A percentile compares a stretch with the other conserved stretches of the same genome.
Evolutionary conservation across 805 yeast genomes (phyloP).

Genomic region (Brettanomyces naardenensis): DNA sequence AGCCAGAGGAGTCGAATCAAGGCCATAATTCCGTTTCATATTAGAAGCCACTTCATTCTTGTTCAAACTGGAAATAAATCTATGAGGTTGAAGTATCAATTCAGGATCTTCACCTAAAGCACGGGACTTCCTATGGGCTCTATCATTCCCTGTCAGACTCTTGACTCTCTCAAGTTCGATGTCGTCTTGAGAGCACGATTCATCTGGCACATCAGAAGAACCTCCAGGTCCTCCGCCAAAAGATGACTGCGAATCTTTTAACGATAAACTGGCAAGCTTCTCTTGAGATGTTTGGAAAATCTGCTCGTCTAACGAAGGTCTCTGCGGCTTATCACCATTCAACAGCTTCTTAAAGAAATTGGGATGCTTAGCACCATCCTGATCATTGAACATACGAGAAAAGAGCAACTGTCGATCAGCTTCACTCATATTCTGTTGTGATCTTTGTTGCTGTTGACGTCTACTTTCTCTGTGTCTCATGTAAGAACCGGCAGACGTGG

Average conservation of each 20-base stretch:
- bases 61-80: constrained; percentile 34
- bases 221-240: constrained; percentile 8
- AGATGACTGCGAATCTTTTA: neutral
- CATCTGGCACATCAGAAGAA: constrained; percentile 23
- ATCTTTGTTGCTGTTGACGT: constrained; percentile 11
- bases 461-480: constrained; percentile 52
- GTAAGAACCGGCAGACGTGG: constrained; percentile 83
- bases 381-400: constrained; percentile 19
- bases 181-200: neutral
- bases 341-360: constrained; percentile 38
- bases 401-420: neutral
- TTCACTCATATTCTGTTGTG: neutral
- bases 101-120: constrained; percentile 53
- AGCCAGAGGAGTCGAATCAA: constrained; percentile 22
- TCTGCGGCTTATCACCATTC: constrained; percentile 19
- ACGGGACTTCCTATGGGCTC: constrained; percentile 60
- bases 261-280: constrained; percentile 7
- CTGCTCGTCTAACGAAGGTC: constrained; percentile 26
- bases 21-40: constrained; percentile 4
- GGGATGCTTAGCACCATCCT: constrained; percentile 32
- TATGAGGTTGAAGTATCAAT: constrained; percentile 56
- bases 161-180: constrained; percentile 63
- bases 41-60: constrained; percentile 33
- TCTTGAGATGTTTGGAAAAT: constrained; percentile 18
- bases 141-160: constrained; percentile 60